Evolutionary conservation across 305 asterid species (phyloP).

Genomic region (Fraxinus latifolia): DNA sequence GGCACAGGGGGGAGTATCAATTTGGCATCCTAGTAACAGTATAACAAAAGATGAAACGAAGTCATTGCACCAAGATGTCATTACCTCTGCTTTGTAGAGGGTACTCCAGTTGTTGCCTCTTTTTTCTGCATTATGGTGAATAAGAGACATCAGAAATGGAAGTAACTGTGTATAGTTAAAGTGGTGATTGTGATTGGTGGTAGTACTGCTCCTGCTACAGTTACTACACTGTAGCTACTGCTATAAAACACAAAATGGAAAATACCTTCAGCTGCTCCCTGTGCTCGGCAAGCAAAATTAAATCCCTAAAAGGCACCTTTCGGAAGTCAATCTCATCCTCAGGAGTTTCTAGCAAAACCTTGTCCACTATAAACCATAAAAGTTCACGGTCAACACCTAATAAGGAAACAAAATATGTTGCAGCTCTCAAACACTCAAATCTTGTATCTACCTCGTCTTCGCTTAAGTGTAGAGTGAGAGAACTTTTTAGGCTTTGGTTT

Average conservation of each 20-base stretch:
- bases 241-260: constrained; percentile 10
- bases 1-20: not conserved
- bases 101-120: constrained; percentile 34
- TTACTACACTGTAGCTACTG: not conserved
- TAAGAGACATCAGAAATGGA: constrained; percentile 10
- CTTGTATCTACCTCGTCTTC: constrained; percentile 56
- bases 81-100: constrained; percentile 40
- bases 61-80: not conserved
- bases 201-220: not conserved
- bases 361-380: constrained; percentile 50
- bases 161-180: not conserved
- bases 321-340: constrained; percentile 68
- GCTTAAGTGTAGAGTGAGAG: constrained; percentile 57
- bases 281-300: constrained; percentile 77
- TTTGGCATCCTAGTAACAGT: not conserved
- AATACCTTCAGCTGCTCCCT: constrained; percentile 63
- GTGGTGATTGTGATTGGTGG: not conserved
- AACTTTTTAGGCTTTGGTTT: constrained; percentile 61
- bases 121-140: constrained; percentile 50
- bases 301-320: constrained; percentile 66
- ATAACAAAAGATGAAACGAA: not conserved
- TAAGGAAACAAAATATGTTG: constrained; percentile 11
- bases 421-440: constrained; percentile 17
- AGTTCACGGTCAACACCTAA: constrained; percentile 22
- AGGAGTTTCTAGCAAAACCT: constrained; percentile 64